Evolutionary conservation across 2,329 filamentous ascomycete genomes (phyloP).

Genomic region (Sclerotinia trifoliorum): DNA sequence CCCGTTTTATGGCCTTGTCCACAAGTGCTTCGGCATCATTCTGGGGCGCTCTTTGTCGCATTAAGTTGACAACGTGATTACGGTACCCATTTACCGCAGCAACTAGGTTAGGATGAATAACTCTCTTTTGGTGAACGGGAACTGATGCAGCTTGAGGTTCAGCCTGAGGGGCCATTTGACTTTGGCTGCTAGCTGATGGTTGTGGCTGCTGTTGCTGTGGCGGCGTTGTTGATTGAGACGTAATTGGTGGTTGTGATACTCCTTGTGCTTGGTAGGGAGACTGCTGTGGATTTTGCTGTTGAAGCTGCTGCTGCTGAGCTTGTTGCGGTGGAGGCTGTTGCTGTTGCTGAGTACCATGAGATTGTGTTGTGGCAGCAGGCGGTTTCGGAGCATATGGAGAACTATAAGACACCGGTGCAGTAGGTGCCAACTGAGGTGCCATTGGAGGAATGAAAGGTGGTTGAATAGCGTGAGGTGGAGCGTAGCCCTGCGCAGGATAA

Average conservation of each 20-base stretch:
- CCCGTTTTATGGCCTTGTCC: conserved; percentile 37
- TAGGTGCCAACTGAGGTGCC: conserved; percentile 31
- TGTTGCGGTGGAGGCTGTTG: conserved; percentile 19
- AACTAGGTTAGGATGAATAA: background rate
- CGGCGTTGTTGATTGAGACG: background rate
- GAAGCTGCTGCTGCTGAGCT: conserved; percentile 18
- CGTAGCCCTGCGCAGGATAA: conserved; percentile 20
- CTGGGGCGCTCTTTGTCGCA: conserved; percentile 27
- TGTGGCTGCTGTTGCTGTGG: background rate
- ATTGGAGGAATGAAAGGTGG: conserved; percentile 28
- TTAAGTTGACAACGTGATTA: conserved; percentile 26
- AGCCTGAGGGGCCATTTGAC: conserved; percentile 9
- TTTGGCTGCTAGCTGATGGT: conserved; percentile 13
- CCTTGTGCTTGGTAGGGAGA: conserved; percentile 22
- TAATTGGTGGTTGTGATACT: conserved; percentile 17
- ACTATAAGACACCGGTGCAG: conserved; percentile 34
- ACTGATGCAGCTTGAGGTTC: background rate
- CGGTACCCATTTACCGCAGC: conserved; percentile 35
- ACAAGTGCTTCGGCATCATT: conserved; percentile 35
- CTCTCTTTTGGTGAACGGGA: background rate
- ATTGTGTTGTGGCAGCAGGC: conserved; percentile 23
- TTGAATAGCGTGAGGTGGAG: conserved; percentile 22
- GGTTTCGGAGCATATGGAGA: conserved; percentile 41
- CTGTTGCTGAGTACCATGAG: conserved; percentile 19
- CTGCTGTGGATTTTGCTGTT: conserved; percentile 21